phyloP scores from a whole-genome alignment of 345 rosid species.

The Linum usitatissimum region DNA sequence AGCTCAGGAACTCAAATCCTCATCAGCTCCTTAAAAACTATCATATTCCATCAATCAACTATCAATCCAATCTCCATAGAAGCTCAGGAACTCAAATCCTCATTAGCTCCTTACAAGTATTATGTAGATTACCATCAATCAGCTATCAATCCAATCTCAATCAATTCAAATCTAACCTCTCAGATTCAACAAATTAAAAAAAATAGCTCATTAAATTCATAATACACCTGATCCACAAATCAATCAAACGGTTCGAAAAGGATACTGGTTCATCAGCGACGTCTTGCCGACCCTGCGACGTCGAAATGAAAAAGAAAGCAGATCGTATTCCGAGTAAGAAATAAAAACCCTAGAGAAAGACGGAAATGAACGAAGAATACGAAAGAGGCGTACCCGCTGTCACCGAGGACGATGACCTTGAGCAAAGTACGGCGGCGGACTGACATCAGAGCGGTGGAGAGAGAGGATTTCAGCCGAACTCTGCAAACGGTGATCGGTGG shows the following conservation, averaged over 20 bases:
- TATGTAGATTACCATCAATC: too few species aligned
- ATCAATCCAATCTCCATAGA: not conserved
- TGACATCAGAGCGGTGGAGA: conserved; percentile 31
- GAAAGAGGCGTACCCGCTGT: conserved; percentile 58
- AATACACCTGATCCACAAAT: not conserved
- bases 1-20: conserved; percentile 9
- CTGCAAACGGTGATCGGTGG: too few species aligned
- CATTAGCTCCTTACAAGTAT: not conserved
- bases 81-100: conserved; percentile 9
- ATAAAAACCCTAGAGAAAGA: conserved; percentile 4
- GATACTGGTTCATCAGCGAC: conserved; percentile 99
- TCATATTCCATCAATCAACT: not conserved
- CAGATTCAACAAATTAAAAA: not conserved
- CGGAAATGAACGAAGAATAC: not conserved
- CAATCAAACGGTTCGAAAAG: conserved; percentile 17
- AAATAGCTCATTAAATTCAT: not conserved
- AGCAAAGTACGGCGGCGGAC: conserved; percentile 86
- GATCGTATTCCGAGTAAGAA: not conserved
- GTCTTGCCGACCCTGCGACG: conserved; percentile 93
- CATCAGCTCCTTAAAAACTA: not conserved
- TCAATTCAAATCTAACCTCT: not conserved
- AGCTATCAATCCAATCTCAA: too few species aligned
- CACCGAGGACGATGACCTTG: conserved; percentile 98
- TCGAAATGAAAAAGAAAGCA: conserved; percentile 4
- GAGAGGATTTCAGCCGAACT: not conserved